Base-by-base conservation (phyloP, 2,329 filamentous ascomycete genomes). In the Lasiodiplodia citricola region DNA sequence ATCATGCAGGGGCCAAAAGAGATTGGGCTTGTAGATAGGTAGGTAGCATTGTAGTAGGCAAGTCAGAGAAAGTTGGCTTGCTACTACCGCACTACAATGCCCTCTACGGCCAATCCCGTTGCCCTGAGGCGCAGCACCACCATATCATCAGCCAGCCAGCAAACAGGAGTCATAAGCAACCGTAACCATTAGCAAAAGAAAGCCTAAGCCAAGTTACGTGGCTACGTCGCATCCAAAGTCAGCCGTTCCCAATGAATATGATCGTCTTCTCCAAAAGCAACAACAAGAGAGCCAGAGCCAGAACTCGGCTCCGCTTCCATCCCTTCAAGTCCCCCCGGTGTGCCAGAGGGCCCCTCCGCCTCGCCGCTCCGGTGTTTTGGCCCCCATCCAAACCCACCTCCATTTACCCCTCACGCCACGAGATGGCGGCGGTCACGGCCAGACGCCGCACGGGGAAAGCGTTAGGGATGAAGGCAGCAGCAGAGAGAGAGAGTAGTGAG, bases 211-310 rank as follows among this genome's bases (percentile, higher is more conserved):
- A 41, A 62, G 57, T 62, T 62, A 62, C 57, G 57, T 62, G 31
- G 57, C 38, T 50, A 62, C 57, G 57, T 62, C 57, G 57, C 57
- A 62, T 62, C 31, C 4, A n/a, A n/a, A n/a, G n/a, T n/a, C 25
- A 4, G 25, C 25, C 25, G 25, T 3, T n/a, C 37, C n/a, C 41
- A 35, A 35, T 35, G 7, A 35, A 35, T 35, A 2, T 10, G 31
- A 35, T 35, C 31, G 31, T 35, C 31, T 35, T 35, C 31, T 35
- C 31, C 2, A 35, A 35, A 35, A 35, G 31, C 28, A 28, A 28
- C 28, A 28, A 28, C 28, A 28, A 28, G 28, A 28, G 8, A 35
- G 55, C 55, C 55, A 21, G 35, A 38, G 55, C 55, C 55, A 57
- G 31, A 28, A 23, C 31, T 38, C 55, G 21, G 55, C 35, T 23